Conservation (phyloP, 129 eudicot species). For the sunflower (Helianthus annuus) region HanXRQr2.0-SUNRISE NC_035439.2:130535869-130536368, state of each 20-base stretch:
- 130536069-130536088: background rate
- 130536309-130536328: constrained; percentile 25
- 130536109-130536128: background rate
- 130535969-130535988: too few species aligned
- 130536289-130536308: constrained; percentile 9
- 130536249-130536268: background rate
- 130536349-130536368: constrained; percentile 25
- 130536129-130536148: background rate
- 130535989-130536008: too few species aligned
- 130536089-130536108: constrained; percentile 14
- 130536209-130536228: background rate
- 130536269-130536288: background rate
- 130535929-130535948: too few species aligned
- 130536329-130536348: constrained; percentile 19
- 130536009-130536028: too few species aligned
- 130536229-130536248: constrained; percentile 1
- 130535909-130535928: too few species aligned
- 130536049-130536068: too few species aligned
- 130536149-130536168: background rate
- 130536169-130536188: constrained; percentile 1
- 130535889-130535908: too few species aligned
- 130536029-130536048: too few species aligned
- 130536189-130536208: constrained; percentile 29
- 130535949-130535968: too few species aligned
- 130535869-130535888: too few species aligned